These are phyloP conservation scores for Triticum urartu DNA, from an alignment of 176 grass and related monocot genomes.

Conservation along the genomic window DNA sequence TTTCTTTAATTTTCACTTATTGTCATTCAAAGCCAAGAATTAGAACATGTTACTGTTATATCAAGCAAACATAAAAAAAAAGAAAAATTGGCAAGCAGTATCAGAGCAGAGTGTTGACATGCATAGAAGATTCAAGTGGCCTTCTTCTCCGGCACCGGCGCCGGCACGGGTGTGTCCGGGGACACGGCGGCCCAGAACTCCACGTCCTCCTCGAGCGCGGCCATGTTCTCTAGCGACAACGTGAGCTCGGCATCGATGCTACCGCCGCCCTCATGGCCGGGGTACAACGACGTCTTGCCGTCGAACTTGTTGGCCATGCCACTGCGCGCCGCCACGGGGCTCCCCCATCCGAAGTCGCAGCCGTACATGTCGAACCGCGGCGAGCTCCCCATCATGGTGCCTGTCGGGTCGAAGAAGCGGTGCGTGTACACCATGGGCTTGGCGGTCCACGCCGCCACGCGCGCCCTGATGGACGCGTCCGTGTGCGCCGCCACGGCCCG, in stretches of 20 bases:
- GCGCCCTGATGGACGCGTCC: slow-evolving; percentile 40
- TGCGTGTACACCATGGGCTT: slow-evolving; percentile 17
- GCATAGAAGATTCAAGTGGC: background rate
- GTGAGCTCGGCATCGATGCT: slow-evolving; percentile 57
- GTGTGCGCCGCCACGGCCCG: slow-evolving; percentile 49
- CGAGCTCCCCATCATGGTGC: slow-evolving; percentile 59
- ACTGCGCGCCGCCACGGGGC: slow-evolving; percentile 50
- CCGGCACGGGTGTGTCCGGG: background rate
- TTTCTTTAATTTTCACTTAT: background rate
- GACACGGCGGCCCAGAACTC: slow-evolving; percentile 56
- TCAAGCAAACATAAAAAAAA: too few species aligned
- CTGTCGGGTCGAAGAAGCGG: slow-evolving; percentile 17
- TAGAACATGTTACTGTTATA: too few species aligned
- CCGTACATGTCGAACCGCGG: slow-evolving; percentile 66
- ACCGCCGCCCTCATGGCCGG: slow-evolving; percentile 39
- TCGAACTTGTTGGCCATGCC: slow-evolving; percentile 66
- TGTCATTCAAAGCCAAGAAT: background rate
- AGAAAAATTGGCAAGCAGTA: too few species aligned
- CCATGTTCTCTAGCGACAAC: slow-evolving; percentile 51
- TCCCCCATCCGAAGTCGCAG: slow-evolving; percentile 75
- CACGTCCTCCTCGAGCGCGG: slow-evolving; percentile 41
- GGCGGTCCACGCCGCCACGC: slow-evolving; percentile 36
- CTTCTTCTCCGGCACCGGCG: background rate
- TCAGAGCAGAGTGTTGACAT: background rate
- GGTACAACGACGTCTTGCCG: slow-evolving; percentile 52